These are phyloP conservation scores for Podospora sp. DNA, from an alignment of 495 filamentous ascomycete genomes.

Conservation along the genomic window DNA sequence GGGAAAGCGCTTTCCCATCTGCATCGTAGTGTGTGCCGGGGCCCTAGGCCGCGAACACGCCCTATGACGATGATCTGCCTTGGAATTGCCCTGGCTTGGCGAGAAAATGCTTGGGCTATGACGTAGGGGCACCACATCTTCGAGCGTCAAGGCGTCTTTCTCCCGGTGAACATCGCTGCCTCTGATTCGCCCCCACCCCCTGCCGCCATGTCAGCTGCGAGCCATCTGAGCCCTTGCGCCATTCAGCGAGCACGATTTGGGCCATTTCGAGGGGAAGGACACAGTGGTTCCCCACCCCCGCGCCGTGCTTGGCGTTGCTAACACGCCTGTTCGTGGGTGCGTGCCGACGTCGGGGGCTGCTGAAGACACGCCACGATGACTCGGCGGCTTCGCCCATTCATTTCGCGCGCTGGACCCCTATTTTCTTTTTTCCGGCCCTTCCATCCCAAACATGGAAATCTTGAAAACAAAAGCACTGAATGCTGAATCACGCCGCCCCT, in stretches of 20 bases:
- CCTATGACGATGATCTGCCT: slow-evolving; percentile 8
- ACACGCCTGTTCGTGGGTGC: not conserved
- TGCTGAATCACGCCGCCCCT: not conserved
- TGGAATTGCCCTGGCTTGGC: slow-evolving; percentile 15
- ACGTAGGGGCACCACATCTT: not conserved
- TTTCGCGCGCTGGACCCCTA: not conserved
- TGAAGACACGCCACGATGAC: not conserved
- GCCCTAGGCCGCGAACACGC: not conserved
- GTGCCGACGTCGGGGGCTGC: not conserved
- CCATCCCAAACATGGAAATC: not conserved
- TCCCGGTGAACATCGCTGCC: not conserved
- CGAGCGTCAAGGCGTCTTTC: slow-evolving; percentile 6
- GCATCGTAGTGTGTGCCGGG: slow-evolving; percentile 10
- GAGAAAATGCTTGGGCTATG: not conserved
- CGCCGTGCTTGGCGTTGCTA: not conserved
- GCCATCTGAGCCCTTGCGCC: slow-evolving; percentile 8
- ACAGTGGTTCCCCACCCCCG: not conserved
- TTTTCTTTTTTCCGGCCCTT: not conserved
- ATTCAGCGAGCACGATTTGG: not conserved
- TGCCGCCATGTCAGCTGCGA: slow-evolving; percentile 12
- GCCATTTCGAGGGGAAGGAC: not conserved
- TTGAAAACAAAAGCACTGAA: not conserved
- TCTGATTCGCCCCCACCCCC: slow-evolving; percentile 5
- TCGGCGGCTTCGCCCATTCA: not conserved
- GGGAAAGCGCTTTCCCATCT: slow-evolving; percentile 4